These are phyloP conservation scores for Kurtzmaniella quercitrusa DNA, from an alignment of 1,139 yeast genomes.

Conservation along the genomic window DNA sequence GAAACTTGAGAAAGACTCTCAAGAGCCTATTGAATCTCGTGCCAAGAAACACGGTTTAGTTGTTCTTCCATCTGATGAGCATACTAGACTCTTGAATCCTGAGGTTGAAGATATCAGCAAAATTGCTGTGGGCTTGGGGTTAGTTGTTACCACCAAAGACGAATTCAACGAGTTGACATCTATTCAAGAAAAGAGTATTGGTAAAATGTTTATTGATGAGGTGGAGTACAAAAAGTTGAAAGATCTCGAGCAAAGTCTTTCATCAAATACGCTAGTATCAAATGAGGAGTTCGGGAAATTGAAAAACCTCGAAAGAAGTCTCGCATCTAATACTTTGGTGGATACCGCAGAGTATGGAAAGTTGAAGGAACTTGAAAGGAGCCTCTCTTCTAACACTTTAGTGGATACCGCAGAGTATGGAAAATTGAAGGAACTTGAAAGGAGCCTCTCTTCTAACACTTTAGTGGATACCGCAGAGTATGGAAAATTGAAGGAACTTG, in stretches of 20 bases:
- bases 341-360: neutral
- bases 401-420: constrained; percentile 1
- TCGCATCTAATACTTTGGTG: constrained; percentile 13
- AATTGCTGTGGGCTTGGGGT: neutral
- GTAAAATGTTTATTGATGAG: neutral
- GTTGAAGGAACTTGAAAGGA: constrained; percentile 1
- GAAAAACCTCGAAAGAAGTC: neutral
- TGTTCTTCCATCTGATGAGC: constrained; percentile 17
- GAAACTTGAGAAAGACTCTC: neutral
- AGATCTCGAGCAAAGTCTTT: neutral
- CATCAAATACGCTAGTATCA: constrained; percentile 14
- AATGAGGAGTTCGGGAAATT: constrained; percentile 4
- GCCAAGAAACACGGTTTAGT: constrained; percentile 16
- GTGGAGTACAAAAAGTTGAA: constrained; percentile 7
- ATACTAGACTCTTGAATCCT: constrained; percentile 10
- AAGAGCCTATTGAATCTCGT: constrained; percentile 11
- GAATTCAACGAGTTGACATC: constrained; percentile 6
- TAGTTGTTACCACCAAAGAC: neutral
- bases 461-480: constrained; percentile 1
- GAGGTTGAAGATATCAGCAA: neutral
- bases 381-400: neutral
- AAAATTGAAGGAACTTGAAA: constrained; percentile 1
- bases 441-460: neutral
- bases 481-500: neutral
- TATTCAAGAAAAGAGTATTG: neutral